Evolutionary conservation across 495 filamentous ascomycete genomes (phyloP).

Genomic region (Penicillium mononematosum): DNA sequence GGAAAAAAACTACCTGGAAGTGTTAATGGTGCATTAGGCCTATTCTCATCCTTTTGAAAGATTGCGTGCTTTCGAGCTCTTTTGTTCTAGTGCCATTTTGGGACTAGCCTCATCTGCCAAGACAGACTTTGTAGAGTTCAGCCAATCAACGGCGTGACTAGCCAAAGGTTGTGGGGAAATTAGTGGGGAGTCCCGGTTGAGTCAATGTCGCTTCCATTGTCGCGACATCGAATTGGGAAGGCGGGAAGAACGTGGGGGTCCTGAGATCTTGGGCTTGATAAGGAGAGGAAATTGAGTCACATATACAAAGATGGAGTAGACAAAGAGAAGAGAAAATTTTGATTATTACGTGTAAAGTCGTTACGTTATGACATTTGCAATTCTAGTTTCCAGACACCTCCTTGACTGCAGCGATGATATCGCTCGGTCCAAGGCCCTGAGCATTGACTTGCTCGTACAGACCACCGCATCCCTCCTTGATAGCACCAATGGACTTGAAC

Average conservation of each 20-base stretch:
- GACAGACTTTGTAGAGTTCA: background rate
- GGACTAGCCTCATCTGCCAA: background rate
- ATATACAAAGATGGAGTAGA: background rate
- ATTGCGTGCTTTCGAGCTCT: constrained; percentile 9
- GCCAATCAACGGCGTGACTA: background rate
- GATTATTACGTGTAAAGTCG: constrained; percentile 3
- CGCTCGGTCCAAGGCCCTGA: constrained; percentile 38
- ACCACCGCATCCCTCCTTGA: constrained; percentile 41
- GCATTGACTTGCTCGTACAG: constrained; percentile 39
- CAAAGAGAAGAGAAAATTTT: background rate
- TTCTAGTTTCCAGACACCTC: constrained; percentile 26
- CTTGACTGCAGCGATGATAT: constrained; percentile 33
- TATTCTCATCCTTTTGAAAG: background rate
- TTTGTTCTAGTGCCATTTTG: background rate
- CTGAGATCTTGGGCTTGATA: background rate
- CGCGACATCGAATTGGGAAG: background rate
- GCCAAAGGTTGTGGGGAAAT: background rate
- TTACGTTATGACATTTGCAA: constrained; percentile 1
- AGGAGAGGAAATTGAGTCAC: background rate
- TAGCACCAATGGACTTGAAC: constrained; percentile 35
- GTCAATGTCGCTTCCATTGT: background rate
- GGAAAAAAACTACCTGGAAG: background rate
- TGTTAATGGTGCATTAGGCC: background rate
- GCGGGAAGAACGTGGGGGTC: background rate
- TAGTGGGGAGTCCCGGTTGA: background rate